Conservation (phyloP, 805 yeast genomes). For the Metschnikowia henanensis region DNA sequence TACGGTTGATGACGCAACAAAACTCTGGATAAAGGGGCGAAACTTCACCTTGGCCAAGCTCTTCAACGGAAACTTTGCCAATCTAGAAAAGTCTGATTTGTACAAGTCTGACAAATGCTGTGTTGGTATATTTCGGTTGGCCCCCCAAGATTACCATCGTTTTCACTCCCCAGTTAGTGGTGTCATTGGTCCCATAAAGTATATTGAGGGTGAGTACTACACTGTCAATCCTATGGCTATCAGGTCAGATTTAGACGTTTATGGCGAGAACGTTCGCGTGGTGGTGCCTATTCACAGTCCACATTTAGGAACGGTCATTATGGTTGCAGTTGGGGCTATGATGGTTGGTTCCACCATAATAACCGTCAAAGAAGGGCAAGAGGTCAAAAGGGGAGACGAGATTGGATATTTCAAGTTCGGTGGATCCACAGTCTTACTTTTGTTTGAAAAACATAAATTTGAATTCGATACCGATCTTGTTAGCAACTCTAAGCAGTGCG, state of each 20-base stretch:
- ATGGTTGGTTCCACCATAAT: conserved; percentile 93
- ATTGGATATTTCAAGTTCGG: conserved; percentile 96
- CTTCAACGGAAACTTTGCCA: conserved; percentile 46
- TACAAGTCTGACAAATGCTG: conserved; percentile 48
- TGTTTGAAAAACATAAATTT: conserved; percentile 54
- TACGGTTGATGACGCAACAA: conserved; percentile 58
- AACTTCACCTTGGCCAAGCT: conserved; percentile 68
- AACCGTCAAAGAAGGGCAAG: conserved; percentile 61
- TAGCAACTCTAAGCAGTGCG: conserved; percentile 61
- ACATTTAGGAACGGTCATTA: conserved; percentile 74
- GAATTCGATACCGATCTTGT: conserved; percentile 72
- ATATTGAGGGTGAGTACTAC: conserved; percentile 86
- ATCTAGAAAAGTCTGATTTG: conserved; percentile 39
- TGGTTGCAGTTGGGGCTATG: conserved; percentile 95
- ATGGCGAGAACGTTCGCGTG: conserved; percentile 85
- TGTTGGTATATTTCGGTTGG: conserved; percentile 79
- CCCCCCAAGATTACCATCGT: conserved; percentile 97
- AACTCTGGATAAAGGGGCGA: conserved; percentile 88
- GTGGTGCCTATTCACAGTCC: conserved; percentile 74
- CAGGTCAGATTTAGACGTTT: conserved; percentile 83
- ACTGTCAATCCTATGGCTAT: conserved; percentile 99
- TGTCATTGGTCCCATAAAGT: conserved; percentile 57
- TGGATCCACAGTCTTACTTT: conserved; percentile 79
- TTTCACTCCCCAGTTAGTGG: conserved; percentile 91
- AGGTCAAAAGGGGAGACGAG: conserved; percentile 71